A percentile compares a stretch with the other conserved stretches of the same genome.
These are phyloP conservation scores for Rhododendron molle DNA, from an alignment of 148 eudicot species.

Conservation along the genomic window DNA sequence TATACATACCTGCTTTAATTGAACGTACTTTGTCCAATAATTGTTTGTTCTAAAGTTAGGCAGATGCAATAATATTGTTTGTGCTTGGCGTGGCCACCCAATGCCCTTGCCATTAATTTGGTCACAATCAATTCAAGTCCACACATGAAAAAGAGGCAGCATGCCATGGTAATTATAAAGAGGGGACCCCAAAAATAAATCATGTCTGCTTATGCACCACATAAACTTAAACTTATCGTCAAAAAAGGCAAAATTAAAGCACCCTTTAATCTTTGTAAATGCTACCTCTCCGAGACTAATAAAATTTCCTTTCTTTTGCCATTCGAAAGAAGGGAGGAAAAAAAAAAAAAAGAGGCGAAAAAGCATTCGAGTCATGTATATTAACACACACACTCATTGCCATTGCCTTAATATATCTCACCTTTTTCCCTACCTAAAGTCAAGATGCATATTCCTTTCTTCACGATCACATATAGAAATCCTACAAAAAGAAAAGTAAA, in stretches of 20 bases:
- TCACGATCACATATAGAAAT: conserved; percentile 6
- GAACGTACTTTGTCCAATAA: not conserved
- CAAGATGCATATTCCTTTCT: conserved; percentile 10
- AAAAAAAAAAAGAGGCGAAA: not conserved
- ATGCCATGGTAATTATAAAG: not conserved
- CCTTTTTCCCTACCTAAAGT: conserved; percentile 10
- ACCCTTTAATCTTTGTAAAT: too few relatives aligned
- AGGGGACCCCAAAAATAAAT: conserved; percentile 1
- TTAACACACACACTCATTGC: not conserved
- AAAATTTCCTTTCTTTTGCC: too few relatives aligned
- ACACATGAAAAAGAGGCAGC: not conserved
- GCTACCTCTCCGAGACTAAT: too few relatives aligned
- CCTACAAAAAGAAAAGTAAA: not conserved
- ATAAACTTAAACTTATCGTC: not conserved
- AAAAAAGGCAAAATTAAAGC: not conserved
- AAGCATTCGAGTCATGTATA: not conserved
- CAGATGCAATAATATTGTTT: not conserved
- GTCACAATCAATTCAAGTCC: not conserved
- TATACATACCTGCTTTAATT: not conserved
- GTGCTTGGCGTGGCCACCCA: not conserved
- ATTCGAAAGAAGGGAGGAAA: too few relatives aligned
- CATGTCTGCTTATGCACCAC: not conserved
- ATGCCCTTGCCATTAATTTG: too few relatives aligned
- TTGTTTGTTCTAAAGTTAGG: conserved; percentile 1
- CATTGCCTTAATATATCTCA: not conserved